These are phyloP conservation scores for thale cress (Arabidopsis thaliana) DNA, from an alignment of 345 rosid species.

Conservation along the genomic window DNA sequence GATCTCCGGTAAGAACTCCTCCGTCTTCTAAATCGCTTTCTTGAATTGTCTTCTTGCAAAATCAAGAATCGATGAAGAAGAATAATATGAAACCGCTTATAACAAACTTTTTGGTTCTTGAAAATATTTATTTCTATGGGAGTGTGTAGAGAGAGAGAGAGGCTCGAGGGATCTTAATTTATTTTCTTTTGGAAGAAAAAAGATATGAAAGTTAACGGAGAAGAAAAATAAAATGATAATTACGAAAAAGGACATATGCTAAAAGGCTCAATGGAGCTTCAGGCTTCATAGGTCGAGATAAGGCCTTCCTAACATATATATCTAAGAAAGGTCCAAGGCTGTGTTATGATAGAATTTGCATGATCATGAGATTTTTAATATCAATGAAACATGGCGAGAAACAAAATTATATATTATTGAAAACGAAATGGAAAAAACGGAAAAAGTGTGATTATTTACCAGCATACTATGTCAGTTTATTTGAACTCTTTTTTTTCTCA, in stretches of 20 bases:
- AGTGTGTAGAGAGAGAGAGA: conserved; percentile 36
- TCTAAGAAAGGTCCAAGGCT: not conserved
- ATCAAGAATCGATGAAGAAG: not conserved
- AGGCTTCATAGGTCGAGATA: not conserved
- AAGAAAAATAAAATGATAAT: not conserved
- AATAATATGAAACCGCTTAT: conserved; percentile 7
- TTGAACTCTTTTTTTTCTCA: no score
- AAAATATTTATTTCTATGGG: not conserved
- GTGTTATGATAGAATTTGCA: not conserved
- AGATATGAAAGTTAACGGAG: not conserved
- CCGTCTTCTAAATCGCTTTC: not conserved
- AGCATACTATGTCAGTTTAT: not conserved
- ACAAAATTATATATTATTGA: no score
- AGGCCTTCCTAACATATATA: not conserved
- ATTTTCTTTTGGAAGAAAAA: conserved; percentile 27
- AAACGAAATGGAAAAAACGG: not conserved
- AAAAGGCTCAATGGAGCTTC: conserved; percentile 26
- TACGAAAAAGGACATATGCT: conserved; percentile 38
- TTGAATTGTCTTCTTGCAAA: not conserved
- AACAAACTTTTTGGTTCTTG: not conserved
- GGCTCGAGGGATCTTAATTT: conserved; percentile 41
- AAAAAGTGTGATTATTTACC: no score
- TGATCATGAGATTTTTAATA: not conserved
- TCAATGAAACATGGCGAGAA: no score
- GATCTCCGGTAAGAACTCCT: conserved; percentile 10